Conservation (phyloP, 2,329 filamentous ascomycete species). For the Ampelomyces quisqualis region DNA sequence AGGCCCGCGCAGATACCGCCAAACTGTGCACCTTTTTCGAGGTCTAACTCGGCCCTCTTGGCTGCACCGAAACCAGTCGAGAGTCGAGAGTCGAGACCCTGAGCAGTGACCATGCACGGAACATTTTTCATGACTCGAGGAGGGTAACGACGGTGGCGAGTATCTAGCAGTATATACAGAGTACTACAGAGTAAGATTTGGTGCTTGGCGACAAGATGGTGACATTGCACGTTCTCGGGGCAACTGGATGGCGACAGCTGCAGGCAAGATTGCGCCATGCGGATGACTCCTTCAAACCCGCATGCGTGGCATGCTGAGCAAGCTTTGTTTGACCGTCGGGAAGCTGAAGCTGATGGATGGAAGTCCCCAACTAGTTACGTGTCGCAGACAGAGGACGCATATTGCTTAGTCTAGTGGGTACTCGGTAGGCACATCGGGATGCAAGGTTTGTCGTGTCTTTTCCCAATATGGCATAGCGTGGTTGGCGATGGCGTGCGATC, state of each 20-base stretch:
- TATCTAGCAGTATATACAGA: too few species aligned
- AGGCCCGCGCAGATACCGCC: too few species aligned
- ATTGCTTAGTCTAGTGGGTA: neutral
- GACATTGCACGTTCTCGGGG: slow-evolving; percentile 16
- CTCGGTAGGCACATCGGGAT: slow-evolving; percentile 6
- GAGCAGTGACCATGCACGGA: slow-evolving; percentile 16
- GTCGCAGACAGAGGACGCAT: slow-evolving; percentile 1
- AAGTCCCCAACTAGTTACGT: neutral
- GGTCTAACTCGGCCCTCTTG: slow-evolving; percentile 10
- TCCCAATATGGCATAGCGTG: neutral
- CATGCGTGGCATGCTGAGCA: slow-evolving; percentile 19
- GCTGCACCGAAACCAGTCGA: neutral
- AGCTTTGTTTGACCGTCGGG: slow-evolving; percentile 5
- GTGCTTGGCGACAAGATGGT: slow-evolving; percentile 13
- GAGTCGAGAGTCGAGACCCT: slow-evolving; percentile 2
- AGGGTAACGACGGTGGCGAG: too few species aligned
- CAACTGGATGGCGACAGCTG: slow-evolving; percentile 16
- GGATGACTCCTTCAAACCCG: slow-evolving; percentile 18
- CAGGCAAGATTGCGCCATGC: slow-evolving; percentile 16
- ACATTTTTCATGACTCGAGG: too few species aligned
- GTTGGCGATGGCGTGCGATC: neutral
- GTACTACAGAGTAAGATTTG: slow-evolving; percentile 17
- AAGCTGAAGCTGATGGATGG: neutral
- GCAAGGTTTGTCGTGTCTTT: slow-evolving; percentile 13
- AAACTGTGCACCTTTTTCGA: too few species aligned